phyloP scores from a whole-genome alignment of 495 filamentous ascomycete species.

The Penicillium chermesinum region DNA sequence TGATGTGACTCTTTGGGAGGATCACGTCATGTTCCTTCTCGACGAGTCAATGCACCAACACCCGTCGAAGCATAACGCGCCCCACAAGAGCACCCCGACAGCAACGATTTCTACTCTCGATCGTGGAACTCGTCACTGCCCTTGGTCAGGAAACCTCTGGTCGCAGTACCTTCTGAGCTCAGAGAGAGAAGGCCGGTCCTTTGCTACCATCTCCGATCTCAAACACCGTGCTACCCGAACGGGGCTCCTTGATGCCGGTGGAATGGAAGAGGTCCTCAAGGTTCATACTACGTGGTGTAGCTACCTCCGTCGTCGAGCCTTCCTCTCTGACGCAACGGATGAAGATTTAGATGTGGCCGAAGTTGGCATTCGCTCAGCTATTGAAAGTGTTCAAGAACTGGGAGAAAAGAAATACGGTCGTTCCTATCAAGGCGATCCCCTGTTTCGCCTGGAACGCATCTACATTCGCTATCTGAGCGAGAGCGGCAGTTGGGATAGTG shows the following conservation, averaged over 20 bases:
- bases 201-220: slow-evolving; percentile 75
- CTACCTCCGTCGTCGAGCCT: slow-evolving; percentile 78
- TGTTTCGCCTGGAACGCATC: slow-evolving; percentile 82
- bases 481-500: slow-evolving; percentile 59
- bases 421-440: slow-evolving; percentile 74
- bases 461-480: slow-evolving; percentile 86
- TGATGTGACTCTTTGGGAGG: slow-evolving; percentile 70
- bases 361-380: slow-evolving; percentile 76
- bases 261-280: slow-evolving; percentile 79
- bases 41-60: slow-evolving; percentile 38
- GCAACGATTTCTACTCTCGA: slow-evolving; percentile 54
- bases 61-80: background rate
- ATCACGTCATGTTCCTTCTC: slow-evolving; percentile 70
- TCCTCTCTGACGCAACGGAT: slow-evolving; percentile 69
- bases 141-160: slow-evolving; percentile 90
- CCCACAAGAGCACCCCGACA: slow-evolving; percentile 17
- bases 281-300: slow-evolving; percentile 91
- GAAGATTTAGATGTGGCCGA: slow-evolving; percentile 90
- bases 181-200: slow-evolving; percentile 68
- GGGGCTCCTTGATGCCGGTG: slow-evolving; percentile 65
- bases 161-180: slow-evolving; percentile 77
- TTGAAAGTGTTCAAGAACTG: slow-evolving; percentile 74
- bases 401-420: slow-evolving; percentile 72
- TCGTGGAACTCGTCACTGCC: slow-evolving; percentile 79
- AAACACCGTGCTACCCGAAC: slow-evolving; percentile 89